Percentiles rank a stretch among this genome's conserved stretches.
phyloP scores from a whole-genome alignment of 495 filamentous ascomycete species.

The Saxophila tyrrhenica region DNA sequence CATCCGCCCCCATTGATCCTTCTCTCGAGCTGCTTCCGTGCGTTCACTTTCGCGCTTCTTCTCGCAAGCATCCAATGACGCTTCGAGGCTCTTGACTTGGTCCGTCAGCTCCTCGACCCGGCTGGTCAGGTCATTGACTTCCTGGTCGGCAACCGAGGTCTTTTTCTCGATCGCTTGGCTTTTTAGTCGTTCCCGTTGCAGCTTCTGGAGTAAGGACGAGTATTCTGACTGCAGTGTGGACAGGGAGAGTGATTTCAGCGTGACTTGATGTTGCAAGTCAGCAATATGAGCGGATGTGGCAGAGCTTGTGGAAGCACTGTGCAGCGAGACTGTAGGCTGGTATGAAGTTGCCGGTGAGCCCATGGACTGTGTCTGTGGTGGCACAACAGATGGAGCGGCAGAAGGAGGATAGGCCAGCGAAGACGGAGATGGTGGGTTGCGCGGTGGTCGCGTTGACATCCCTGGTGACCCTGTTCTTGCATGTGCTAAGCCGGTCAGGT shows the following conservation, averaged over 20 bases:
- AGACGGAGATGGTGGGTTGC: slow-evolving; percentile 12
- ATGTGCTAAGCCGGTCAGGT: slow-evolving; percentile 4
- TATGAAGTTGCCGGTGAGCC: slow-evolving; percentile 22
- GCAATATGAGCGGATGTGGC: slow-evolving; percentile 34
- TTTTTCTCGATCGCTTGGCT: slow-evolving; percentile 38
- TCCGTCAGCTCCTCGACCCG: slow-evolving; percentile 32
- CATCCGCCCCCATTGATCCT: slow-evolving; percentile 38
- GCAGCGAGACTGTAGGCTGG: slow-evolving; percentile 11
- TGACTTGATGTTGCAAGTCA: slow-evolving; percentile 40
- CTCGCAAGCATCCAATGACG: slow-evolving; percentile 32
- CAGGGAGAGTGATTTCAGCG: slow-evolving; percentile 36
- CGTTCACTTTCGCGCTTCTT: slow-evolving; percentile 33
- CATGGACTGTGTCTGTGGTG: slow-evolving; percentile 17
- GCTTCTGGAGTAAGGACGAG: slow-evolving; percentile 34
- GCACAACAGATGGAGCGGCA: slow-evolving; percentile 2
- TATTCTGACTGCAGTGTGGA: slow-evolving; percentile 39
- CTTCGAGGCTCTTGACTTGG: slow-evolving; percentile 32
- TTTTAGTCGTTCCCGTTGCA: slow-evolving; percentile 35
- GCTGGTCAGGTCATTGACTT: slow-evolving; percentile 37
- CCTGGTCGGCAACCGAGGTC: slow-evolving; percentile 35
- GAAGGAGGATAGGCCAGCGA: slow-evolving; percentile 8
- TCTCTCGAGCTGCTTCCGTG: slow-evolving; percentile 24
- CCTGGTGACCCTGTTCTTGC: slow-evolving; percentile 2
- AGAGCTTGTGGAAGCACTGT: slow-evolving; percentile 15
- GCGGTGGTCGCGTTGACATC: not conserved